Conservation (phyloP, 2,329 filamentous ascomycete genomes). For the Nemania sp. region DNA sequence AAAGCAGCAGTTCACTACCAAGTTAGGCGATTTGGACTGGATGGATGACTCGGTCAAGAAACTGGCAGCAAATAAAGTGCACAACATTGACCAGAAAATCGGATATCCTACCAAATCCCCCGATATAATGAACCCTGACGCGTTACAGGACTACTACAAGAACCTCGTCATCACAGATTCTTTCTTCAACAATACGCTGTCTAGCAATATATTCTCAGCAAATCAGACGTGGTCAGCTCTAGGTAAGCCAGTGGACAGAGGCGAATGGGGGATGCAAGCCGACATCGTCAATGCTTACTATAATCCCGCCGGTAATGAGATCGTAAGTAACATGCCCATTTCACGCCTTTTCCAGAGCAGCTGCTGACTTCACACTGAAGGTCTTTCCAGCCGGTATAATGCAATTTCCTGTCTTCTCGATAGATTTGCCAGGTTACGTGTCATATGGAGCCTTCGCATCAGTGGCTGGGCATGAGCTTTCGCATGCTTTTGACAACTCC, state of each 20-base stretch:
- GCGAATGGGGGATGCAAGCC: slow-evolving; percentile 63
- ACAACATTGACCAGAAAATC: slow-evolving; percentile 67
- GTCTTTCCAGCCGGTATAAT: slow-evolving; percentile 68
- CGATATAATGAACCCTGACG: slow-evolving; percentile 59
- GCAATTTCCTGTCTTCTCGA: slow-evolving; percentile 65
- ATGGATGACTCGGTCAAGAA: slow-evolving; percentile 65
- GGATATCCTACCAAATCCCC: slow-evolving; percentile 65
- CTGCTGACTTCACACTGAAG: slow-evolving; percentile 12
- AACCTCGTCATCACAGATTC: slow-evolving; percentile 52
- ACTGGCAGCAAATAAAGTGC: slow-evolving; percentile 63
- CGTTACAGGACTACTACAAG: slow-evolving; percentile 57
- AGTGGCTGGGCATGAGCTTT: slow-evolving; percentile 66
- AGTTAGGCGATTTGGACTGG: slow-evolving; percentile 49
- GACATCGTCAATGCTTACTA: slow-evolving; percentile 65
- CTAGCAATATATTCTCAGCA: slow-evolving; percentile 48
- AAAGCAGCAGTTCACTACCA: slow-evolving; percentile 63
- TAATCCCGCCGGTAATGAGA: slow-evolving; percentile 64
- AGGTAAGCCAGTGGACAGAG: slow-evolving; percentile 61
- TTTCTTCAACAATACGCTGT: slow-evolving; percentile 61
- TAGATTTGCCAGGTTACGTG: slow-evolving; percentile 55
- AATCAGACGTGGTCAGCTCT: slow-evolving; percentile 57
- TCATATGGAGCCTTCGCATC: slow-evolving; percentile 65
- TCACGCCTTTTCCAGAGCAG: not conserved
- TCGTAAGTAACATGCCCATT: slow-evolving; percentile 40
- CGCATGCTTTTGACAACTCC: slow-evolving; percentile 67